phyloP scores from a whole-genome alignment of 768 basidiomycete species.

The Naganishia vishniacii region DNA sequence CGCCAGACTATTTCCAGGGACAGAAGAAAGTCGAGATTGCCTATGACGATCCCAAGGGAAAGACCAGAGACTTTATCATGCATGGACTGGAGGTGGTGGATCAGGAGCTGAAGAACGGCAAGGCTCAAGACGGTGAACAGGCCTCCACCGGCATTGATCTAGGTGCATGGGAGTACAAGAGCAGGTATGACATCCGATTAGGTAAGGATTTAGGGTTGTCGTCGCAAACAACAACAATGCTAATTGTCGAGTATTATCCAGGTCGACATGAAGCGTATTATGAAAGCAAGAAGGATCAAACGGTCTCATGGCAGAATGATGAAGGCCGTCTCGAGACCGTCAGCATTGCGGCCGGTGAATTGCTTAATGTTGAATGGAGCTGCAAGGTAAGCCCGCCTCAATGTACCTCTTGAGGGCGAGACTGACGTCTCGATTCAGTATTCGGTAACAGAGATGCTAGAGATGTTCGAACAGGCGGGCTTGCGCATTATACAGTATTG shows the following conservation, averaged over 20 bases:
- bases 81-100: constrained; percentile 73
- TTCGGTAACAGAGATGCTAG: constrained; percentile 64
- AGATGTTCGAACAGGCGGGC: constrained; percentile 66
- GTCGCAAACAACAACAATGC: neutral
- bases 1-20: constrained; percentile 51
- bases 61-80: constrained; percentile 73
- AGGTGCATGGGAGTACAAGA: constrained; percentile 63
- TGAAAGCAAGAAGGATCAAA: constrained; percentile 61
- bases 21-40: constrained; percentile 69
- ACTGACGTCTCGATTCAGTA: constrained; percentile 56
- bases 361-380: constrained; percentile 78
- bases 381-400: constrained; percentile 62
- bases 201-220: neutral
- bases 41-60: constrained; percentile 74
- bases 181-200: constrained; percentile 54
- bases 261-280: constrained; percentile 79
- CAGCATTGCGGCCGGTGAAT: constrained; percentile 58
- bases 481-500: constrained; percentile 82
- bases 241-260: constrained; percentile 14
- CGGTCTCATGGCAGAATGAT: constrained; percentile 48
- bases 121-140: neutral
- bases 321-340: constrained; percentile 42
- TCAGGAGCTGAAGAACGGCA: constrained; percentile 56
- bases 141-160: neutral
- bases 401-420: neutral